A percentile compares a stretch with the other conserved stretches of the same genome.
Evolutionary conservation across 1,284 basidiomycete genomes (phyloP).

Genomic region (Moesziomyces antarcticus): DNA sequence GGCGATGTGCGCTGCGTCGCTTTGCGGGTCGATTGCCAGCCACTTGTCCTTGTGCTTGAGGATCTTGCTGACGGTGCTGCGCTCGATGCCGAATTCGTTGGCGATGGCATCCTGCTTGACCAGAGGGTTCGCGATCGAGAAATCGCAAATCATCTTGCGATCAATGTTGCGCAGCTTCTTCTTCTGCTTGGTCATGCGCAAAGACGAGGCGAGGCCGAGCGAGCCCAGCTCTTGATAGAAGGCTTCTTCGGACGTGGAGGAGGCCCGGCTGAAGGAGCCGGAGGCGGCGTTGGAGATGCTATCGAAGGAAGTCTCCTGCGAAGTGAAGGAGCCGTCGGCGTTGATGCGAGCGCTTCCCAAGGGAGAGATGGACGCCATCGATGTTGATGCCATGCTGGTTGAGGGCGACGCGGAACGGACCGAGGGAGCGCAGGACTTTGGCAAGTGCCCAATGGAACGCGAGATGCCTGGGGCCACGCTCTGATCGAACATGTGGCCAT

Average conservation of each 20-base stretch:
- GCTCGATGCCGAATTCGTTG: conserved; percentile 79
- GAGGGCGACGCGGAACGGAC: conserved; percentile 40
- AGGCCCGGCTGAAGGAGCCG: conserved; percentile 41
- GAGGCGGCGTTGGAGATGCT: conserved; percentile 42
- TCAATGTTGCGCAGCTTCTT: conserved; percentile 50
- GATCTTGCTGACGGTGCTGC: conserved; percentile 92
- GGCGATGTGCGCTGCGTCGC: conserved; percentile 43
- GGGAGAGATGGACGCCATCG: conserved; percentile 48
- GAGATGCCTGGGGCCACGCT: conserved; percentile 1
- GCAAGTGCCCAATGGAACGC: conserved; percentile 4
- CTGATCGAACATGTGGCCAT: conserved; percentile 14
- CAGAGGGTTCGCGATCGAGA: conserved; percentile 24
- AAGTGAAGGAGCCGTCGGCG: conserved; percentile 45
- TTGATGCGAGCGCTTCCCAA: conserved; percentile 36
- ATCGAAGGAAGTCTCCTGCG: conserved; percentile 48
- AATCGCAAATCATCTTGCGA: conserved; percentile 50
- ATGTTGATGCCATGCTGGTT: conserved; percentile 41
- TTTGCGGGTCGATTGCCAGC: conserved; percentile 73
- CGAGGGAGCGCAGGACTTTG: conserved; percentile 22
- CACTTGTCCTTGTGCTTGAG: conserved; percentile 84
- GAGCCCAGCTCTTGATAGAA: conserved; percentile 20
- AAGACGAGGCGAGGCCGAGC: conserved; percentile 22
- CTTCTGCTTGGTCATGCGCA: conserved; percentile 49
- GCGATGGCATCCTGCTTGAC: conserved; percentile 50
- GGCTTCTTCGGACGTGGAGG: conserved; percentile 38